Percentiles rank a stretch among this genome's conserved stretches.
Conservation (phyloP, 805 yeast genomes). For the Hanseniaspora clermontiae region DNA sequence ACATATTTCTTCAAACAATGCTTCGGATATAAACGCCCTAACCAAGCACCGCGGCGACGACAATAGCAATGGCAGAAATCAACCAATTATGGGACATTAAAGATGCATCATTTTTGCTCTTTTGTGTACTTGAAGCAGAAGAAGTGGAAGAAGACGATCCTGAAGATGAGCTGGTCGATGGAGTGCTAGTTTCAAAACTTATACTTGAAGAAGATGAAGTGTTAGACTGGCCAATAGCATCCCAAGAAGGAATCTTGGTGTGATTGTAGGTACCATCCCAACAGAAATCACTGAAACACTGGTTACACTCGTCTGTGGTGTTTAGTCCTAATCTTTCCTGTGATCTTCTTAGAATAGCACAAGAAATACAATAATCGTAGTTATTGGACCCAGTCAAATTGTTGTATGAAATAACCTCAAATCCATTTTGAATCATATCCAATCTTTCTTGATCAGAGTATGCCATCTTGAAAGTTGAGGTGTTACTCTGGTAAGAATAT, state of each 20-base stretch:
- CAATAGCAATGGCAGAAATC: background rate
- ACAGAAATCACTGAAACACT: constrained; percentile 62
- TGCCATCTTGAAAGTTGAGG: constrained; percentile 57
- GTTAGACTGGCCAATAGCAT: background rate
- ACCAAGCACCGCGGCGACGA: background rate
- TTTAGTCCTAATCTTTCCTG: constrained; percentile 52
- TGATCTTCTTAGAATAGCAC: constrained; percentile 70
- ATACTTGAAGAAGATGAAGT: background rate
- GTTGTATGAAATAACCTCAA: constrained; percentile 50
- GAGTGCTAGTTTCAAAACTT: constrained; percentile 1
- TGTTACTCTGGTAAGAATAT: constrained; percentile 51
- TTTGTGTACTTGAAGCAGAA: constrained; percentile 10
- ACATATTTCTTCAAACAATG: background rate
- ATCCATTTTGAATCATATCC: constrained; percentile 60
- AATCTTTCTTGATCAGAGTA: constrained; percentile 46
- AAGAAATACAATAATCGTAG: constrained; percentile 64
- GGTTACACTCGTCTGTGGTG: constrained; percentile 52
- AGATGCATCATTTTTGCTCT: background rate
- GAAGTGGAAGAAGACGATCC: background rate
- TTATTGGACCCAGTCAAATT: constrained; percentile 56
- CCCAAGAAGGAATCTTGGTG: constrained; percentile 4
- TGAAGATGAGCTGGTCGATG: background rate
- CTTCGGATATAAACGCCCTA: background rate
- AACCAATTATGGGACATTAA: background rate
- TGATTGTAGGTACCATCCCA: constrained; percentile 44